These are phyloP conservation scores for Mycena capillaripes DNA, from an alignment of 768 basidiomycete species.

Conservation along the genomic window DNA sequence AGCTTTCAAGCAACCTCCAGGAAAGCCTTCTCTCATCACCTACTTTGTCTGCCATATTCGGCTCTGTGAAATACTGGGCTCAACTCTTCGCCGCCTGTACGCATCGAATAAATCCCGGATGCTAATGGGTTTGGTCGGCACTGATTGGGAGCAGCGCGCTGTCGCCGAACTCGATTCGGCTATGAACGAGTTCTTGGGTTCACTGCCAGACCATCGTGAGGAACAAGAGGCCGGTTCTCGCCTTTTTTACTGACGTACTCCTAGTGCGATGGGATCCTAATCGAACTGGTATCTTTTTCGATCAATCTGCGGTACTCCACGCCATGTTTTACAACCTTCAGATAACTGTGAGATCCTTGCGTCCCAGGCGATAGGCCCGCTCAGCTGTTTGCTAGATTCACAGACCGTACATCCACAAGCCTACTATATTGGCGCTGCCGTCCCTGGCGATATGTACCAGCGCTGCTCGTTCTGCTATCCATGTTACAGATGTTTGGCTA, in stretches of 20 bases:
- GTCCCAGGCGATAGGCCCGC: slow-evolving; percentile 49
- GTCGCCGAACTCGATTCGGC: slow-evolving; percentile 76
- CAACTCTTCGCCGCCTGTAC: slow-evolving; percentile 71
- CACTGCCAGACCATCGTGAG: slow-evolving; percentile 69
- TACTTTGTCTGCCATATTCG: slow-evolving; percentile 68
- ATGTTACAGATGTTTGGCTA: slow-evolving; percentile 53
- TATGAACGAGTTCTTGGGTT: slow-evolving; percentile 72
- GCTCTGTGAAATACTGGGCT: slow-evolving; percentile 74
- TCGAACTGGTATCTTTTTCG: slow-evolving; percentile 49
- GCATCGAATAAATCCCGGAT: slow-evolving; percentile 58
- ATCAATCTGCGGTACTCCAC: slow-evolving; percentile 56
- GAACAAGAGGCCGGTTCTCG: neutral
- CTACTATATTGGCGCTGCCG: slow-evolving; percentile 51
- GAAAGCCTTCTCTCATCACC: slow-evolving; percentile 66
- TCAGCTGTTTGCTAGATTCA: slow-evolving; percentile 57
- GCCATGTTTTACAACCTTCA: slow-evolving; percentile 57
- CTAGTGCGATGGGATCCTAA: slow-evolving; percentile 43
- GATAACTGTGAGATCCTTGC: slow-evolving; percentile 53
- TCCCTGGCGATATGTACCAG: slow-evolving; percentile 67
- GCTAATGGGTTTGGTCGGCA: slow-evolving; percentile 57
- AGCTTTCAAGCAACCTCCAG: slow-evolving; percentile 74
- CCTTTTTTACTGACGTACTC: neutral
- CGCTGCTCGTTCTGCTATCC: slow-evolving; percentile 61
- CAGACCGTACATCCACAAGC: slow-evolving; percentile 59
- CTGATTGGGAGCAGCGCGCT: slow-evolving; percentile 68